Percentiles rank a stretch among this genome's conserved stretches.
These are phyloP conservation scores for Alternaria alternata DNA, from an alignment of 2,329 filamentous ascomycete species.

Conservation along the genomic window DNA sequence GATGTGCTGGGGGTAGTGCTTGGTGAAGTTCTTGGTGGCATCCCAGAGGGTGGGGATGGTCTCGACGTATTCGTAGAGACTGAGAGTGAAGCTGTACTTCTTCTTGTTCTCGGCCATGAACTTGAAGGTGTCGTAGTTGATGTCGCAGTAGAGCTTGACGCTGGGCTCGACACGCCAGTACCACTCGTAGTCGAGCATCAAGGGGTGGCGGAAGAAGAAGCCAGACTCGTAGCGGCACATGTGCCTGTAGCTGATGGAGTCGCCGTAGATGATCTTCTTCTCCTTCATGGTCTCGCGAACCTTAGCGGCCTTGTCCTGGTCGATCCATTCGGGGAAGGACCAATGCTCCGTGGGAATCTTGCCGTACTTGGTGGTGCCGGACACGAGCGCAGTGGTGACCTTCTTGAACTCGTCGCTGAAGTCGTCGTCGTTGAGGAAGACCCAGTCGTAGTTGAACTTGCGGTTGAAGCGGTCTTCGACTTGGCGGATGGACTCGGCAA, in stretches of 20 bases:
- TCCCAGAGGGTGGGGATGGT: conserved; percentile 97
- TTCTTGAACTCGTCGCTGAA: conserved; percentile 95
- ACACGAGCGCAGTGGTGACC: conserved; percentile 87
- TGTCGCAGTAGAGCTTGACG: conserved; percentile 94
- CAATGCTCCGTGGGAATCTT: conserved; percentile 91
- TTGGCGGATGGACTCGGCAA: conserved; percentile 92
- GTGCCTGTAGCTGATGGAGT: conserved; percentile 95
- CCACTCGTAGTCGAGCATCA: conserved; percentile 97
- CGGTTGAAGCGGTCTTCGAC: conserved; percentile 98
- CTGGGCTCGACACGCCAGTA: conserved; percentile 99
- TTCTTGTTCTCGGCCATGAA: conserved; percentile 96
- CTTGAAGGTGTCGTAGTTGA: conserved; percentile 95
- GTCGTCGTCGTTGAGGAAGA: conserved; percentile 95
- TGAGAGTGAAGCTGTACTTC: conserved; percentile 97
- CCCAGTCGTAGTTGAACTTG: conserved; percentile 98
- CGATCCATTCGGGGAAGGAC: conserved; percentile 96
- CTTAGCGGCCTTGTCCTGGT: conserved; percentile 89
- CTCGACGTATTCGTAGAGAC: conserved; percentile 94
- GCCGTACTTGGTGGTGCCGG: conserved; percentile 90
- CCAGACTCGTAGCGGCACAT: conserved; percentile 99
- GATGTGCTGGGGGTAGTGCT: conserved; percentile 88
- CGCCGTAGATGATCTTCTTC: conserved; percentile 97
- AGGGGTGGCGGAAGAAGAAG: conserved; percentile 95
- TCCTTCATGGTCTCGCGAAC: conserved; percentile 94
- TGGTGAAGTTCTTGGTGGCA: conserved; percentile 92